phyloP scores from a whole-genome alignment of 2,329 filamentous ascomycete species.

The Zasmidium citrigriseum region DNA sequence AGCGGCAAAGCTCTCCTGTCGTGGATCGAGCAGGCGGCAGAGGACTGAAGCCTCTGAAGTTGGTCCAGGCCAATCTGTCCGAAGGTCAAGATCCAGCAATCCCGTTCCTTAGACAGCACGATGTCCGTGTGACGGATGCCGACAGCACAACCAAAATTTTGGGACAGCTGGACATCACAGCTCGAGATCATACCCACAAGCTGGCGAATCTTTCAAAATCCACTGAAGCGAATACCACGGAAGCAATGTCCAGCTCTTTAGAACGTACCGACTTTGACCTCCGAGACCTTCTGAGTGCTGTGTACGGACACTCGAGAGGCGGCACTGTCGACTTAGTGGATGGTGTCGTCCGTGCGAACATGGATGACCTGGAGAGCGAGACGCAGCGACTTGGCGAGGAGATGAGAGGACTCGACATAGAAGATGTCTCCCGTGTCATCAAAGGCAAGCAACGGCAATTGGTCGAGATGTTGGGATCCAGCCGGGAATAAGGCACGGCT shows the following conservation, averaged over 20 bases:
- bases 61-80: conserved; percentile 34
- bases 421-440: conserved; percentile 22
- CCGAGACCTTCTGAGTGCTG: conserved; percentile 37
- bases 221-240: conserved; percentile 35
- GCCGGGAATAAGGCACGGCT: conserved; percentile 1
- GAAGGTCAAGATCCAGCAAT: conserved; percentile 31
- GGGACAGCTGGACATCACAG: conserved; percentile 30
- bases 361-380: conserved; percentile 40
- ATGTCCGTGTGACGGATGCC: conserved; percentile 26
- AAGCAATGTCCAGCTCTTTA: conserved; percentile 38
- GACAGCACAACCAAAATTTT: conserved; percentile 17
- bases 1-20: conserved; percentile 6
- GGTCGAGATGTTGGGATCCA: conserved; percentile 6
- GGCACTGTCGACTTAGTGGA: conserved; percentile 25
- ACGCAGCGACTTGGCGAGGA: conserved; percentile 41
- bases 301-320: conserved; percentile 39
- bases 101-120: conserved; percentile 31
- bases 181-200: conserved; percentile 37
- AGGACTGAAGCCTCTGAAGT: conserved; percentile 33
- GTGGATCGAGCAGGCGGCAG: conserved; percentile 9
- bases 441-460: conserved; percentile 22
- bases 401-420: conserved; percentile 37
- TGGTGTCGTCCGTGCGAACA: conserved; percentile 25
- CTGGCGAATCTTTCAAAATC: conserved; percentile 37
- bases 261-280: conserved; percentile 40